Evolutionary conservation across 129 eudicot species (phyloP).

Genomic region (Pittosporum tobira): DNA sequence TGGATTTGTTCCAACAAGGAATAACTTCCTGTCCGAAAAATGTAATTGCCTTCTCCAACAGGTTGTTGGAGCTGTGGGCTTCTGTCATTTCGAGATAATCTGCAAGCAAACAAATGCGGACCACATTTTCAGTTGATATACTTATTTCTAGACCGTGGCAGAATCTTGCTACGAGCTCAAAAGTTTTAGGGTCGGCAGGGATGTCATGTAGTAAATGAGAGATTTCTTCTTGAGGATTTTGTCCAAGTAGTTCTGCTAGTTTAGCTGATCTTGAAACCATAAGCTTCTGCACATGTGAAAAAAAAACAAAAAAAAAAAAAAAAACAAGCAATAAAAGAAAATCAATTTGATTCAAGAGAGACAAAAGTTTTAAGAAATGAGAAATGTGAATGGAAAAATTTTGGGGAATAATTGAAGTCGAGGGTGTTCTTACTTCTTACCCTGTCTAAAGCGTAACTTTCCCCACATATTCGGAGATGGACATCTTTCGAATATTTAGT

Average conservation of each 20-base stretch:
- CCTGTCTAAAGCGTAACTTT: too few relatives aligned
- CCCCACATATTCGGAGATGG: too few relatives aligned
- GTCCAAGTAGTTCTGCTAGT: slow-evolving; percentile 20
- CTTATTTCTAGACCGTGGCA: slow-evolving; percentile 35
- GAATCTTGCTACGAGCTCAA: slow-evolving; percentile 45
- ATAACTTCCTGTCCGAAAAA: slow-evolving; percentile 23
- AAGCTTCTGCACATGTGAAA: slow-evolving; percentile 22
- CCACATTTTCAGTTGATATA: slow-evolving; percentile 25
- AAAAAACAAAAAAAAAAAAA: too few relatives aligned
- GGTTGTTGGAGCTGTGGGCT: slow-evolving; percentile 29
- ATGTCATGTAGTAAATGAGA: slow-evolving; percentile 19
- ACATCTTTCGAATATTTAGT: too few relatives aligned
- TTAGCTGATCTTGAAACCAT: slow-evolving; percentile 32
- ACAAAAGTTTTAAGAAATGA: too few relatives aligned
- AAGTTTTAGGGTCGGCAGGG: slow-evolving; percentile 27
- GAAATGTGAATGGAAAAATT: too few relatives aligned
- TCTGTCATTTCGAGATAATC: slow-evolving; percentile 45
- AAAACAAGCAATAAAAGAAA: too few relatives aligned
- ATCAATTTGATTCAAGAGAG: too few relatives aligned
- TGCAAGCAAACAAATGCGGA: slow-evolving; percentile 27
- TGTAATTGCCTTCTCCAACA: slow-evolving; percentile 17
- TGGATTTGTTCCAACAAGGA: slow-evolving; percentile 34
- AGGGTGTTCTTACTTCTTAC: too few relatives aligned
- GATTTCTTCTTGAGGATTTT: slow-evolving; percentile 26
- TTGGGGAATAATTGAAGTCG: too few relatives aligned